Conservation (phyloP, 1,139 yeast genomes). For the Taphrina pruni region DNA sequence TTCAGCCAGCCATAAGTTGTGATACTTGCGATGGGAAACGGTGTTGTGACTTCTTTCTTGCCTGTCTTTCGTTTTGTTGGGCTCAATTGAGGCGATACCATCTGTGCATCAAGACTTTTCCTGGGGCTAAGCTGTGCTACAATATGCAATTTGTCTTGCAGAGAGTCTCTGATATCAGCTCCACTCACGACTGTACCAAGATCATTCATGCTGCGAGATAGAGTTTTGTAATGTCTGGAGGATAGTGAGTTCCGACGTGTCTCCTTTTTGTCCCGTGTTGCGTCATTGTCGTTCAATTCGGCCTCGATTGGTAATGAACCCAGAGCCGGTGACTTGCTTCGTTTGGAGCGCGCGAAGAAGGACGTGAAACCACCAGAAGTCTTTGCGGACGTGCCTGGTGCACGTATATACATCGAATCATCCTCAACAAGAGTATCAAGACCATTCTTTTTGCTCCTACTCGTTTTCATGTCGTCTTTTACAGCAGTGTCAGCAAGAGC, state of each 20-base stretch:
- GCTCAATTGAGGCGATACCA: background rate
- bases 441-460: constrained; percentile 14
- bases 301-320: background rate
- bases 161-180: background rate
- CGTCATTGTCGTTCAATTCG: background rate
- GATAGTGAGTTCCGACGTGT: constrained; percentile 8
- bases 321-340: constrained; percentile 18
- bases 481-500: background rate
- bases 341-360: constrained; percentile 23
- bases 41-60: constrained; percentile 2
- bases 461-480: constrained; percentile 9
- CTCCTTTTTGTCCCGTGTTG: background rate
- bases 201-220: constrained; percentile 40
- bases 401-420: background rate
- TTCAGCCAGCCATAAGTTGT: constrained; percentile 29
- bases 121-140: background rate
- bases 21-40: constrained; percentile 10
- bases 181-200: constrained; percentile 13
- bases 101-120: background rate
- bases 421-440: background rate
- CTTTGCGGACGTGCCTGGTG: constrained; percentile 3
- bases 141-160: background rate
- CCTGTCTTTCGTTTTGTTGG: constrained; percentile 1
- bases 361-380: constrained; percentile 15
- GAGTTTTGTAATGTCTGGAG: constrained; percentile 22